Evolutionary conservation across 1,139 yeast genomes (phyloP), one percentile per base, ranked within the genome.

Genomic region (Kodamaea alishanica): DNA sequence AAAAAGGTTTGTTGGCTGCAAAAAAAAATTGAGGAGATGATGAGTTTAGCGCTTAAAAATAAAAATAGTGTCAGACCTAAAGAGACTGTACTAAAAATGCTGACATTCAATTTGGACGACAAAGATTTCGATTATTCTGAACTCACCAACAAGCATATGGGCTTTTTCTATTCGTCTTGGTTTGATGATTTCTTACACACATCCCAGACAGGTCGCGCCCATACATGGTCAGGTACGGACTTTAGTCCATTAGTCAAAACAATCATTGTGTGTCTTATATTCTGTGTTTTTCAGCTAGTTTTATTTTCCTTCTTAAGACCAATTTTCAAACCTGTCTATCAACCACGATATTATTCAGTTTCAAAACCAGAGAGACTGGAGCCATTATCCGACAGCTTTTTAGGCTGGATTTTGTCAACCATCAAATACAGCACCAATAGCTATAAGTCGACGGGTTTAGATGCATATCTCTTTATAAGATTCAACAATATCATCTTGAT

Each of bases 381-480:
- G 8, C 67, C 65, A 2, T 47, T 68, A 12, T 66, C 70, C 5
- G 57, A 60, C 27, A 73, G 74, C 0, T 58, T 73, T 23, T 61
- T 77, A 26, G 62, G 65, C 5, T 79, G 84, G 84, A 48, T 77
- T 0, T 30, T 53, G 3, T 77, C 78, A 0, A 64, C 75, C 0
- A 38, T 75, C 33, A 49, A 52, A 12, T 54, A 60, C 24, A 66
- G 70, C 8, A 64, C 74, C 11, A 65, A 67, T 12, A 61, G 67
- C 32, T 81, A 75, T 50, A 50, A 70, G 30, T 52, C 65, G 3
- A 56, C 68, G 49, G 89, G 89, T 0, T 54, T 82, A n/a, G 90
- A 84, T 55, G 75, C 84, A 0, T 82, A 79, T 51, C 76, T 79
- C 48, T 79, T 82, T 46, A 49, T 82, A 3, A 56, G 89, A 39